These are phyloP conservation scores for Xerocomus spinulosus DNA, from an alignment of 768 basidiomycete species.

Conservation along the genomic window DNA sequence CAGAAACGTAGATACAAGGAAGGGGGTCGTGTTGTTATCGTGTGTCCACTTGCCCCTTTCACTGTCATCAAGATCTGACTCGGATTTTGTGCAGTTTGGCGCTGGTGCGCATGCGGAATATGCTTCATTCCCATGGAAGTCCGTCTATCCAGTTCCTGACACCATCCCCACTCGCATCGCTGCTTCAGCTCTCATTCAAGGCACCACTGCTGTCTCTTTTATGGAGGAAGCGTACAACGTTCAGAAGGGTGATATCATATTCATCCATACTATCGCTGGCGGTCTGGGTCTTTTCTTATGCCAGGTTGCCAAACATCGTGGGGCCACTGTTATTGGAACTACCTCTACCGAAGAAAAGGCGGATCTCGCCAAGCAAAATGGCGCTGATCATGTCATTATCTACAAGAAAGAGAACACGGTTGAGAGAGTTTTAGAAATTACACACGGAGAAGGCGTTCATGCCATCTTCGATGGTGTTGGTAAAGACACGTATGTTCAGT, in stretches of 20 bases:
- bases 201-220: constrained; percentile 72
- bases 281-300: constrained; percentile 71
- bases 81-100: constrained; percentile 34
- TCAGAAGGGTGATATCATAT: constrained; percentile 70
- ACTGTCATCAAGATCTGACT: neutral
- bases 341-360: constrained; percentile 85
- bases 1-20: constrained; percentile 60
- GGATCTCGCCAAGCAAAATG: constrained; percentile 67
- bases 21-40: constrained; percentile 72
- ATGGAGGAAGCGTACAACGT: constrained; percentile 84
- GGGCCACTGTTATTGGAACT: constrained; percentile 91
- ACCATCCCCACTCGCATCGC: constrained; percentile 55
- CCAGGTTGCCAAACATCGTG: constrained; percentile 66
- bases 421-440: constrained; percentile 66
- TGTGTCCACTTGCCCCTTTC: constrained; percentile 32
- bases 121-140: constrained; percentile 58
- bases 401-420: constrained; percentile 75
- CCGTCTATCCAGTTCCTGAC: constrained; percentile 61
- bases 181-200: constrained; percentile 68
- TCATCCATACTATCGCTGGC: constrained; percentile 90
- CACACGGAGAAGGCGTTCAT: constrained; percentile 76
- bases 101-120: constrained; percentile 67
- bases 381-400: constrained; percentile 84
- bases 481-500: constrained; percentile 73
- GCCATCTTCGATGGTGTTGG: constrained; percentile 96